phyloP scores from a whole-genome alignment of 257 asterid species.

The Echites panduratus region DNA sequence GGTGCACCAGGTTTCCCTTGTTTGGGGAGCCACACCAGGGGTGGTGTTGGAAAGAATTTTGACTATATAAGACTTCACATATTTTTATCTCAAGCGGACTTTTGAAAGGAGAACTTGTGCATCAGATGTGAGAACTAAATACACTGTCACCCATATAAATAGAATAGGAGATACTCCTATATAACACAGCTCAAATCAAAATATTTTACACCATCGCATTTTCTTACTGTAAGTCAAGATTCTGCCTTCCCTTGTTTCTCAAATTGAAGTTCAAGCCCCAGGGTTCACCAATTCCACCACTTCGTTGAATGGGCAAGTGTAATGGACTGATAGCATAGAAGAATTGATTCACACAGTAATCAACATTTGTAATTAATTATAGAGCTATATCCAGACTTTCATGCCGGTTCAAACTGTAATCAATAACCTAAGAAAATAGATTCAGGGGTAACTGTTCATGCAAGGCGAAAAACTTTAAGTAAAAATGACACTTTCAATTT shows the following conservation, averaged over 20 bases:
- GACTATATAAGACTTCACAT: background rate
- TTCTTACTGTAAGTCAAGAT: constrained; percentile 79
- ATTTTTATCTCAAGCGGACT: background rate
- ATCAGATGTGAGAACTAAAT: background rate
- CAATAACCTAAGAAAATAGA: no score
- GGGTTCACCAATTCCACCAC: constrained; percentile 53
- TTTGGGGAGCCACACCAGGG: background rate
- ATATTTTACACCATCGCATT: background rate
- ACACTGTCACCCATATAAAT: background rate
- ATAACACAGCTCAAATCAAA: no score
- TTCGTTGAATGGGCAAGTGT: no score
- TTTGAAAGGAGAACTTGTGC: background rate
- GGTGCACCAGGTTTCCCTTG: background rate
- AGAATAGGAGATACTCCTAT: background rate
- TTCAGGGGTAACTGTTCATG: no score
- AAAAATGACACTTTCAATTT: no score
- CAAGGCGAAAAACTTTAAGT: no score
- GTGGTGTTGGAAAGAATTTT: background rate
- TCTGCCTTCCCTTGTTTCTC: constrained; percentile 43
- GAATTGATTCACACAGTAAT: no score
- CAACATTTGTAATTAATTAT: no score
- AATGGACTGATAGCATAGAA: no score
- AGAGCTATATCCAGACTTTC: no score
- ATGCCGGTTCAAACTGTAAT: no score
- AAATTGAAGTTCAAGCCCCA: constrained; percentile 51